Conservation (phyloP, 2,329 filamentous ascomycete species). For the Exophiala viscosa region DNA sequence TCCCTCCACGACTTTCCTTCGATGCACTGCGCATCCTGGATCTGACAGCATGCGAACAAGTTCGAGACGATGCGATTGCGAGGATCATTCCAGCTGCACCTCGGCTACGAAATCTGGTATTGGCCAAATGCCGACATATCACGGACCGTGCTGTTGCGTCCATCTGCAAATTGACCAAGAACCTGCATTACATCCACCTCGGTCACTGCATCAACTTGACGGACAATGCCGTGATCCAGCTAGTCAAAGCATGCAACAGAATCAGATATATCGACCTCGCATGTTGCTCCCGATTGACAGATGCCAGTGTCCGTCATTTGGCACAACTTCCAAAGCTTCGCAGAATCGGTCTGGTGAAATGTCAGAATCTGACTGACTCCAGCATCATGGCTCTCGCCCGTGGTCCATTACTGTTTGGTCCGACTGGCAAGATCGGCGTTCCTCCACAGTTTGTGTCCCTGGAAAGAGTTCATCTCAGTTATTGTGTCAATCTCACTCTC, state of each 20-base stretch:
- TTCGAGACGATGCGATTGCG: conserved; percentile 83
- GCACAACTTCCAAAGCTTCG: conserved; percentile 88
- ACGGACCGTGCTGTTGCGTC: conserved; percentile 84
- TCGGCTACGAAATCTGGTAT: conserved; percentile 82
- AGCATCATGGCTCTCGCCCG: conserved; percentile 82
- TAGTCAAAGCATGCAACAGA: conserved; percentile 82
- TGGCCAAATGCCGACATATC: conserved; percentile 90
- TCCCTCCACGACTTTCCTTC: conserved; percentile 67
- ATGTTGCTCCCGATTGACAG: conserved; percentile 87
- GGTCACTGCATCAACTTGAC: conserved; percentile 92
- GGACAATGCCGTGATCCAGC: conserved; percentile 76
- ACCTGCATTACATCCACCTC: conserved; percentile 92
- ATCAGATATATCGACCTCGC: conserved; percentile 97
- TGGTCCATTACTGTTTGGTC: conserved; percentile 50
- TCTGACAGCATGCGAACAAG: conserved; percentile 77
- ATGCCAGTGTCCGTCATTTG: conserved; percentile 77
- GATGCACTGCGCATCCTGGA: conserved; percentile 91
- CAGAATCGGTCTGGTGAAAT: conserved; percentile 93
- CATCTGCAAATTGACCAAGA: conserved; percentile 88
- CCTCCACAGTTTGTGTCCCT: conserved; percentile 46
- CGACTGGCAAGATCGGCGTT: conserved; percentile 19
- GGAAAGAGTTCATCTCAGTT: conserved; percentile 93
- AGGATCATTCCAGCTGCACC: conserved; percentile 84
- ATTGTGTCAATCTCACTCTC: conserved; percentile 81
- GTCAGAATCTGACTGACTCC: conserved; percentile 79